Percentiles rank a stretch among this genome's conserved stretches.
These are phyloP conservation scores for Coccomyxa sp. DNA, from an alignment of 139 green algal genomes.

Conservation along the genomic window DNA sequence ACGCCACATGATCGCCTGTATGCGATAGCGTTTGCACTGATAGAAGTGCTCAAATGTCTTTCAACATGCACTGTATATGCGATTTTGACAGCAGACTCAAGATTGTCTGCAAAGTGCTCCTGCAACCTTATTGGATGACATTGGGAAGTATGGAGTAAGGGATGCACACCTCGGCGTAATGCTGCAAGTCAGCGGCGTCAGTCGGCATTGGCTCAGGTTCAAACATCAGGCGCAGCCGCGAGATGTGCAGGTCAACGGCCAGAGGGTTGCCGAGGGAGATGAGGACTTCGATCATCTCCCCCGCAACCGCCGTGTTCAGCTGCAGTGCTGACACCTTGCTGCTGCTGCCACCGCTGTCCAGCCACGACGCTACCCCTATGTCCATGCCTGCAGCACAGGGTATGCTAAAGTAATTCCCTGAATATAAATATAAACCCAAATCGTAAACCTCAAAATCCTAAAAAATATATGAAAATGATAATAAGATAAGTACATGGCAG, in stretches of 20 bases:
- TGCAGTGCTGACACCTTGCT: slow-evolving; percentile 30
- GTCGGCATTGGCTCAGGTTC: slow-evolving; percentile 29
- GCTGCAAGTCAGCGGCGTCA: too few species aligned
- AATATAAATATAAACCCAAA: neutral
- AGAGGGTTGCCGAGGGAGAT: slow-evolving; percentile 80
- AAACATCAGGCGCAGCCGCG: slow-evolving; percentile 57
- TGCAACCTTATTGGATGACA: too few species aligned
- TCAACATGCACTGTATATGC: too few species aligned
- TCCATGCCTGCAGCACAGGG: slow-evolving; percentile 18
- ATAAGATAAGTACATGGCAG: neutral
- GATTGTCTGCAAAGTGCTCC: too few species aligned
- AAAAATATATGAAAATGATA: neutral
- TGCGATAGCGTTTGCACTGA: too few species aligned
- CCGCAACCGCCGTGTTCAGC: slow-evolving; percentile 44
- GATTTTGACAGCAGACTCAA: too few species aligned
- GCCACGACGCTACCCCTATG: slow-evolving; percentile 22
- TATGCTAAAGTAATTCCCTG: too few species aligned
- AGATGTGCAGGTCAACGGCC: slow-evolving; percentile 48
- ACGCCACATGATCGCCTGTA: too few species aligned
- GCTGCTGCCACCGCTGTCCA: slow-evolving; percentile 28
- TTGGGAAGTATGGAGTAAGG: too few species aligned
- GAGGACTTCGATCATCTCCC: slow-evolving; percentile 67
- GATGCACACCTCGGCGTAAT: too few species aligned
- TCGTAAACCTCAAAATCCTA: neutral
- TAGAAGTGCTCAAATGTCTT: too few species aligned